Conservation (phyloP, 2,329 filamentous ascomycete species). For the Penicillium sclerotigenum region DNA sequence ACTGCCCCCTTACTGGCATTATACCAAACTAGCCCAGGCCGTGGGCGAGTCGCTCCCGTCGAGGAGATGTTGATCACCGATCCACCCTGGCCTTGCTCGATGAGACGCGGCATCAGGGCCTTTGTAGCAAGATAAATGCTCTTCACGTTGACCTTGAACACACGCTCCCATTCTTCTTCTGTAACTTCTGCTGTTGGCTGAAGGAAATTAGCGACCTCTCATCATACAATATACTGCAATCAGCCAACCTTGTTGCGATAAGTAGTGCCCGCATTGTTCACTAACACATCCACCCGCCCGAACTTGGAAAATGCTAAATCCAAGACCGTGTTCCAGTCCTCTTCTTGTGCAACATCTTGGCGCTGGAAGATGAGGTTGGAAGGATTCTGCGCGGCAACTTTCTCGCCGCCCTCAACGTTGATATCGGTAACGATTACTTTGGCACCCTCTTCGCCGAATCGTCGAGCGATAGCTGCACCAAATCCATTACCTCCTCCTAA, state of each 20-base stretch:
- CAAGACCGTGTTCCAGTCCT: constrained; percentile 35
- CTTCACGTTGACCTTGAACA: constrained; percentile 47
- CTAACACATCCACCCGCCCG: constrained; percentile 42
- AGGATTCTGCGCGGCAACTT: constrained; percentile 31
- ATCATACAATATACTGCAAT: not conserved
- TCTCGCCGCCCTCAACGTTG: constrained; percentile 36
- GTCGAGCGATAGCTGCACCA: constrained; percentile 40
- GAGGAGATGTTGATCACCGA: constrained; percentile 47
- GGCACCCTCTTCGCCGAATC: constrained; percentile 42
- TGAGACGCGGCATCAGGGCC: constrained; percentile 35
- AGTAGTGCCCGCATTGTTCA: constrained; percentile 49
- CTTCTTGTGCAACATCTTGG: constrained; percentile 35
- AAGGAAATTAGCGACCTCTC: not conserved
- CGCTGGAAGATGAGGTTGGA: constrained; percentile 32
- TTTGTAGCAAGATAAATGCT: constrained; percentile 39
- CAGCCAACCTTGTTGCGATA: constrained; percentile 40
- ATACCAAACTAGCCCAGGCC: constrained; percentile 47
- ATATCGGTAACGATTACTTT: constrained; percentile 44
- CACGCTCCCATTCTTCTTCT: constrained; percentile 44
- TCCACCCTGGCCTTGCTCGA: constrained; percentile 41
- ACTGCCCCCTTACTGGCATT: constrained; percentile 47
- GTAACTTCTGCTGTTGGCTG: constrained; percentile 44
- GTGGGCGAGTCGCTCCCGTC: constrained; percentile 42
- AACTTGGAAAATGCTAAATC: constrained; percentile 31
- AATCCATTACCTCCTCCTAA: constrained; percentile 43